These are phyloP conservation scores for Tagetes patula DNA, from an alignment of 129 eudicot genomes.

Conservation along the genomic window DNA sequence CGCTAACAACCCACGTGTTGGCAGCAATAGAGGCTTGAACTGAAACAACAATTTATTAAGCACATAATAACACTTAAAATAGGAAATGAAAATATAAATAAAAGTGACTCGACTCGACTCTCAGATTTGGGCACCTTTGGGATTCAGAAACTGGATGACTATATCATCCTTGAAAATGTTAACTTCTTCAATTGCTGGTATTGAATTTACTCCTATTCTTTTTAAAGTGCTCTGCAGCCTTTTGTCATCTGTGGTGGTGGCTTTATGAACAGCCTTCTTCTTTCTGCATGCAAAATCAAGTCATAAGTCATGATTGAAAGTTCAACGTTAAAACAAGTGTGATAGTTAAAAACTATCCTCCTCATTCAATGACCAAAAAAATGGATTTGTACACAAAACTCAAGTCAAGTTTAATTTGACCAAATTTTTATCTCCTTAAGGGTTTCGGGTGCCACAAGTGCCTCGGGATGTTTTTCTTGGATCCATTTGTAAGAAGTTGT, in stretches of 20 bases:
- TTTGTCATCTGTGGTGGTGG: conserved; percentile 75
- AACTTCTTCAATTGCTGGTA: conserved; percentile 45
- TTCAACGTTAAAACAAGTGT: neutral
- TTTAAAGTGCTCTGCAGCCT: conserved; percentile 80
- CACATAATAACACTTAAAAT: neutral
- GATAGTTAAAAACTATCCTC: neutral
- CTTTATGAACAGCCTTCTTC: conserved; percentile 89
- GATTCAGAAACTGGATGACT: conserved; percentile 77
- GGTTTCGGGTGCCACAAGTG: too few species aligned
- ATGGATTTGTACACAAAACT: neutral
- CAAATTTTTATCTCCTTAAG: neutral
- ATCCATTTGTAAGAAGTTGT: too few species aligned
- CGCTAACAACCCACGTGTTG: conserved; percentile 80
- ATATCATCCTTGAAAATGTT: conserved; percentile 77
- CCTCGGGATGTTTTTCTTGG: too few species aligned
- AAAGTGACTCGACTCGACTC: neutral
- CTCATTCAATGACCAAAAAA: neutral
- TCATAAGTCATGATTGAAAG: neutral
- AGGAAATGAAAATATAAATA: too few species aligned
- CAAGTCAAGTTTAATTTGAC: neutral
- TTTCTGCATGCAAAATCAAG: conserved; percentile 36
- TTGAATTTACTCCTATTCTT: conserved; percentile 69
- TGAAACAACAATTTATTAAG: conserved; percentile 27
- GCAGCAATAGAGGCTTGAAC: conserved; percentile 78
- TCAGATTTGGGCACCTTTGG: conserved; percentile 48